phyloP scores from a whole-genome alignment of 371 early-diverging fungal genomes.

The Fennellomyces sp. region DNA sequence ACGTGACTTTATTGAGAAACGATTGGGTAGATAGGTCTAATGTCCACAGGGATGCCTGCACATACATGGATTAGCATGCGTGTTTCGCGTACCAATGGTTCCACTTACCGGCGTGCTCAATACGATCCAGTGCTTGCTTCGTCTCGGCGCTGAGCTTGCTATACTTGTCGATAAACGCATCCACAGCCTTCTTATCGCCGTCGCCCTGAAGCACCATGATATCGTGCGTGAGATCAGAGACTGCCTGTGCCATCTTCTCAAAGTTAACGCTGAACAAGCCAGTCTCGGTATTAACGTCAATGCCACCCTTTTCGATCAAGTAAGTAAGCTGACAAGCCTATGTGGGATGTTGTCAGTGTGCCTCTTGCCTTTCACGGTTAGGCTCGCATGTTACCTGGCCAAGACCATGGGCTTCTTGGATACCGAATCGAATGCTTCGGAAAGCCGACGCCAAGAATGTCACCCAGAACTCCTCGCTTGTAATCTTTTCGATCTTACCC shows the following conservation, averaged over 20 bases:
- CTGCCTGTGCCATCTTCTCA: conserved; percentile 67
- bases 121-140: conserved; percentile 53
- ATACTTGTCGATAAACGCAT: conserved; percentile 64
- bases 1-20: conserved; percentile 7
- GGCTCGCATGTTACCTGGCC: conserved; percentile 62
- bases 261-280: conserved; percentile 68
- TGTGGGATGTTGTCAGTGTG: too few species aligned
- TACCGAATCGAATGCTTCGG: conserved; percentile 80
- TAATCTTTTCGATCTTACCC: conserved; percentile 63
- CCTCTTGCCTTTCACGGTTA: too few species aligned
- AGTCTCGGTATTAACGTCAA: conserved; percentile 47
- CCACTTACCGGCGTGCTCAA: conserved; percentile 48
- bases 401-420: conserved; percentile 78
- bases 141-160: conserved; percentile 57
- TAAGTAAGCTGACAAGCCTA: conserved; percentile 68
- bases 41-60: conserved; percentile 50
- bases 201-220: conserved; percentile 82
- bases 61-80: not conserved
- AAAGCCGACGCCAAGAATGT: conserved; percentile 83
- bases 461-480: conserved; percentile 69
- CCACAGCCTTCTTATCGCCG: conserved; percentile 72
- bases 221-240: conserved; percentile 64
- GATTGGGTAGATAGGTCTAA: conserved; percentile 51
- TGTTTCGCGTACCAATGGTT: not conserved
- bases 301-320: conserved; percentile 72